These are phyloP conservation scores for Eucalyptus decipiens DNA, from an alignment of 345 rosid species.

Conservation along the genomic window DNA sequence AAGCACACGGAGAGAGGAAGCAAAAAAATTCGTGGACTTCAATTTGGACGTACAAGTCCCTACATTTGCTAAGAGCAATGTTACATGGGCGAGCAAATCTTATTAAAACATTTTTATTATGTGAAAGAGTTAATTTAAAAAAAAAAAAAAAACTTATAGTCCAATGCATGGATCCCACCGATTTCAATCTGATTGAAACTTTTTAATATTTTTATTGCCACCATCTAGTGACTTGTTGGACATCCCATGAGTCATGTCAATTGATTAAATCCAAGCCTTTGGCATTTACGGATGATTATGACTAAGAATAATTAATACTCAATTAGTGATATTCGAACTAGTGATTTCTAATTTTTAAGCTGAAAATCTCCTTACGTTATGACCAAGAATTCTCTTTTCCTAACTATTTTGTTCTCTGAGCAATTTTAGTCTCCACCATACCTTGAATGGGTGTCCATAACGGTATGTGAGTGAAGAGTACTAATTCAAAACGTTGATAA, in stretches of 20 bases:
- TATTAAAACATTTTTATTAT: neutral
- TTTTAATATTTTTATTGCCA: neutral
- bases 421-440: neutral
- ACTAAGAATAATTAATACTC: too few species aligned
- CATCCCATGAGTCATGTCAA: neutral
- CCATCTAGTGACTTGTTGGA: neutral
- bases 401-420: neutral
- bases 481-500: too few species aligned
- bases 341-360: neutral
- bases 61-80: neutral
- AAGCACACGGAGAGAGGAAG: neutral
- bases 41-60: neutral
- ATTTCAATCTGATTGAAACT: neutral
- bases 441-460: neutral
- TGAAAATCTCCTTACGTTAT: neutral
- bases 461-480: neutral
- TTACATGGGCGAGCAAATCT: neutral
- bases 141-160: neutral
- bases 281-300: accelerated
- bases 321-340: neutral
- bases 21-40: neutral
- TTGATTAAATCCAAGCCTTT: neutral
- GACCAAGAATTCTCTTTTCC: neutral
- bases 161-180: neutral
- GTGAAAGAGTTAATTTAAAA: neutral